phyloP scores from a whole-genome alignment of 768 basidiomycete species.

The Mycena amicta region DNA sequence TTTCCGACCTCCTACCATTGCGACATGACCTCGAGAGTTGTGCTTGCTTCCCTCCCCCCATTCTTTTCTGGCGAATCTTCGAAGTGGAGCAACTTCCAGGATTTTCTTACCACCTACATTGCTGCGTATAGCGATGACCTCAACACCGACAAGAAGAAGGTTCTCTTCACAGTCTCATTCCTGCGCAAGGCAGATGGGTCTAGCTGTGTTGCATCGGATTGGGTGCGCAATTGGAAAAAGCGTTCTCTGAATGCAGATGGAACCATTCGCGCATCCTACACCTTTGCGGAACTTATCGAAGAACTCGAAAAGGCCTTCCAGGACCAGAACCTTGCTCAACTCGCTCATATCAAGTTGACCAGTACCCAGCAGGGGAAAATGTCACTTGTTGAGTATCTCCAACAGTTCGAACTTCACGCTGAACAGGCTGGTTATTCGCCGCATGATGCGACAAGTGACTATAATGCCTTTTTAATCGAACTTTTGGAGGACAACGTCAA shows the following conservation, averaged over 20 bases:
- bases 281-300: neutral
- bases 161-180: neutral
- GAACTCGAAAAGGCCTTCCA: neutral
- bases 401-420: no score
- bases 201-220: neutral
- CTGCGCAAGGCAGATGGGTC: neutral
- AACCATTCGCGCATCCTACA: neutral
- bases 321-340: conserved; percentile 7
- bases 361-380: conserved; percentile 4
- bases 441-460: no score
- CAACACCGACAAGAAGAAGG: neutral
- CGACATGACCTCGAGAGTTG: no score
- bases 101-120: no score
- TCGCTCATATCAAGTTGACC: neutral
- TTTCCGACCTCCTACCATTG: no score
- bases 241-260: neutral
- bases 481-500: no score
- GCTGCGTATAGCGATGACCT: neutral
- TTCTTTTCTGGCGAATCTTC: no score
- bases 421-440: no score
- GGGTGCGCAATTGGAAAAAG: neutral
- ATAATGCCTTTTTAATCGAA: no score
- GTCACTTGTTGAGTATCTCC: no score
- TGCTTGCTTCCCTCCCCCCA: no score
- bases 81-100: no score